A percentile compares a stretch with the other conserved stretches of the same genome.
phyloP scores from a whole-genome alignment of 306 rosid genomes.

The Casuarina equisetifolia region DNA sequence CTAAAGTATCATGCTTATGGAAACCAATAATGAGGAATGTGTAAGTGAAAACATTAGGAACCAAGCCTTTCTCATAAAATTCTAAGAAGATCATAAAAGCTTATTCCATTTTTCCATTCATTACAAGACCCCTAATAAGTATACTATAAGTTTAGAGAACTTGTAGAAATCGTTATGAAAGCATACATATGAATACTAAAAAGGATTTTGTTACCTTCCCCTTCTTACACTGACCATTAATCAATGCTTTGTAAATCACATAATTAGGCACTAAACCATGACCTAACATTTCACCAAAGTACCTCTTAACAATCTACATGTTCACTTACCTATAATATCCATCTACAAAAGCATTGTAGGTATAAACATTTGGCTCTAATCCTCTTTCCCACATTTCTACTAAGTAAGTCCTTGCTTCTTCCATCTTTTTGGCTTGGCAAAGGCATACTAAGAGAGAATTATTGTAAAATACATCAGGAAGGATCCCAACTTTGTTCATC shows the following conservation, averaged over 20 bases:
- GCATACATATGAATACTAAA: slow-evolving; percentile 39
- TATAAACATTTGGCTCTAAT: slow-evolving; percentile 42
- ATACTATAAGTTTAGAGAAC: slow-evolving; percentile 34
- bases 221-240: slow-evolving; percentile 43
- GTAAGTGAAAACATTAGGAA: slow-evolving; percentile 44
- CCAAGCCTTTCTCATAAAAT: slow-evolving; percentile 37
- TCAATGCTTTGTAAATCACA: slow-evolving; percentile 31
- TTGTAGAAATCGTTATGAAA: slow-evolving; percentile 30
- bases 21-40: slow-evolving; percentile 43
- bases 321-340: slow-evolving; percentile 33
- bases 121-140: slow-evolving; percentile 39
- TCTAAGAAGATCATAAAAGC: slow-evolving; percentile 41
- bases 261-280: slow-evolving; percentile 35
- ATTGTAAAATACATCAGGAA: slow-evolving; percentile 40
- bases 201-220: slow-evolving; percentile 39
- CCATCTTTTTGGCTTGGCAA: slow-evolving; percentile 32
- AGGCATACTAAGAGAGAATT: slow-evolving; percentile 45
- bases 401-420: slow-evolving; percentile 31
- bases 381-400: slow-evolving; percentile 42
- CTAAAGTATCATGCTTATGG: slow-evolving; percentile 35
- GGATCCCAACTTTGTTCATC: slow-evolving; percentile 35
- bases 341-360: slow-evolving; percentile 44
- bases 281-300: slow-evolving; percentile 44
- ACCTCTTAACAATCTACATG: slow-evolving; percentile 36
- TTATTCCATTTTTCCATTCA: slow-evolving; percentile 46